phyloP scores from a whole-genome alignment of 169 alveolate species.

The Plasmodium falciparum region DNA sequence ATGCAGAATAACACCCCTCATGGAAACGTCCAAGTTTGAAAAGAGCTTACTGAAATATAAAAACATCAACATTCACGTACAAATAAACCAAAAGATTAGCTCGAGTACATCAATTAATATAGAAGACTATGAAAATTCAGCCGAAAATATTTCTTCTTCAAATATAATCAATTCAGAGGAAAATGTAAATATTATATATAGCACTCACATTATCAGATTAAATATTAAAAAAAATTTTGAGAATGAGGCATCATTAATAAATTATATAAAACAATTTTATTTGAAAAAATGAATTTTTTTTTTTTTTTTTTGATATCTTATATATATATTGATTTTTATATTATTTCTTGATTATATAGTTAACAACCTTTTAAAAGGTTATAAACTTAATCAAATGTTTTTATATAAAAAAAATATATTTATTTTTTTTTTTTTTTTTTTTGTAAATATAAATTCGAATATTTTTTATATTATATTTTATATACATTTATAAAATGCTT shows the following conservation, averaged over 20 bases:
- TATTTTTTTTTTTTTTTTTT: too few relatives aligned
- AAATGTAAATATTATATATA: conserved; percentile 39
- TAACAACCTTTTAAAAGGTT: too few relatives aligned
- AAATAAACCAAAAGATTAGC: conserved; percentile 52
- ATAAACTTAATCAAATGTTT: too few relatives aligned
- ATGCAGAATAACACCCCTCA: conserved; percentile 51
- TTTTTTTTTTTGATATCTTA: conserved; percentile 1
- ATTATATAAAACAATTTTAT: conserved; percentile 62
- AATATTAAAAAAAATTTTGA: conserved; percentile 71
- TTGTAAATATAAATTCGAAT: too few relatives aligned
- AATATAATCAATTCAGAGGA: conserved; percentile 4
- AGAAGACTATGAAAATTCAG: conserved; percentile 26
- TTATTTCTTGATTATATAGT: background rate
- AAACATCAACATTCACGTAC: conserved; percentile 64
- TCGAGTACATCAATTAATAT: conserved; percentile 7
- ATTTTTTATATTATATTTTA: too few relatives aligned
- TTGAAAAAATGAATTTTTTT: conserved; percentile 9
- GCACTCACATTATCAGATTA: conserved; percentile 33
- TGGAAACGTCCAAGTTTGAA: conserved; percentile 68
- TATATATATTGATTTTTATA: background rate
- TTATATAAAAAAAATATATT: too few relatives aligned
- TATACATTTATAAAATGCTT: too few relatives aligned
- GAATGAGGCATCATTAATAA: conserved; percentile 49
- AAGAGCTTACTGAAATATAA: conserved; percentile 36
- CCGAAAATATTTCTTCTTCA: conserved; percentile 17